A percentile compares a stretch with the other conserved stretches of the same genome.
Evolutionary conservation across 129 eudicot genomes (phyloP).

Genomic region (Centrapalus pauciflorus): DNA sequence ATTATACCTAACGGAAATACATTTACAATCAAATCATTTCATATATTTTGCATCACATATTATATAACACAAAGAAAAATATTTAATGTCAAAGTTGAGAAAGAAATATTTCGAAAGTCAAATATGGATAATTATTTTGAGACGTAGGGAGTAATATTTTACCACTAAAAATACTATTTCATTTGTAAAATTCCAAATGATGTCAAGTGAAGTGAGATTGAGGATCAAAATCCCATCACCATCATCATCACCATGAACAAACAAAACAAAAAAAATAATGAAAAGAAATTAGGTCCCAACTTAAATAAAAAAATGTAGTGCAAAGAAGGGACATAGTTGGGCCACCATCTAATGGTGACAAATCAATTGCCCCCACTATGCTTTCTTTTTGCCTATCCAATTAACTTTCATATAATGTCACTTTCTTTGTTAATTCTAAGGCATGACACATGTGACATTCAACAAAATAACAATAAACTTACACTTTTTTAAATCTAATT

Average conservation of each 20-base stretch:
- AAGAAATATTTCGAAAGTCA: too few species aligned
- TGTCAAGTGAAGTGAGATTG: conserved; percentile 4
- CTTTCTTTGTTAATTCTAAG: conserved; percentile 17
- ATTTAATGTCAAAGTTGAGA: too few species aligned
- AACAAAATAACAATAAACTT: background rate
- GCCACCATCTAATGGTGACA: conserved; percentile 38
- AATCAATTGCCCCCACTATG: conserved; percentile 30
- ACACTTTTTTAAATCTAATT: too few species aligned
- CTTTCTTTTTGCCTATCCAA: conserved; percentile 20
- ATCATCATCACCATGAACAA: background rate
- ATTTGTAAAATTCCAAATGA: background rate
- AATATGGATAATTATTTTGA: too few species aligned
- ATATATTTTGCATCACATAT: too few species aligned
- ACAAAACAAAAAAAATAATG: background rate
- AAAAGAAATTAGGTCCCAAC: background rate
- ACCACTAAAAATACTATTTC: background rate
- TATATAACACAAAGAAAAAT: too few species aligned
- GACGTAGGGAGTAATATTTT: too few species aligned
- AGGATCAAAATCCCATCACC: conserved; percentile 13
- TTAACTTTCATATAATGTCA: conserved; percentile 3
- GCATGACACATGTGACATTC: conserved; percentile 25
- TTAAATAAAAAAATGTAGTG: conserved; percentile 12
- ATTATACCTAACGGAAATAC: too few species aligned
- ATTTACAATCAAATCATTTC: too few species aligned
- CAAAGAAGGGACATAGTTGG: conserved; percentile 31